Evolutionary conservation across 441 rosid genomes (phyloP), one percentile per base, ranked within the genome.

Genomic region (Theobroma grandiflorum): DNA sequence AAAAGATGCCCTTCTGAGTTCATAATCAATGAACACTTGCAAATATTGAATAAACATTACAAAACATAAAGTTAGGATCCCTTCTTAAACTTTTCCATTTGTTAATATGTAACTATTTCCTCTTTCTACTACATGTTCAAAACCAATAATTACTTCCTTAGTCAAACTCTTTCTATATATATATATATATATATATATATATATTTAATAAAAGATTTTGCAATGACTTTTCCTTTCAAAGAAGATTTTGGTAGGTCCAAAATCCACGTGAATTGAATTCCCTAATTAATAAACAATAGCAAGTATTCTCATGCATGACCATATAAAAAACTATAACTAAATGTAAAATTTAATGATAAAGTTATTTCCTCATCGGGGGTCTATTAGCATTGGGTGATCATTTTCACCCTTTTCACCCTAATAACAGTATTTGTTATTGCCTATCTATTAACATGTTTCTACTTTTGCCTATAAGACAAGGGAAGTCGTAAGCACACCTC

Each of bases 221-320:
- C 37, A 57, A 20, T 45, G 16, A 3, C 38, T 31, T 11, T 26
- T 35, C 18, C 1, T 35, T 35, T 35, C 14, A 1, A 26, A 63
- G 45, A 63, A 63, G 68, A 31, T 63, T 63, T 63, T 18, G n/a
- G 42, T 35, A 43, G 68, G 43, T 15, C 68, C 68, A 63, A 63
- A 33, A 63, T 63, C 43, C n/a, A 63, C 43, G 5, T 63, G 20
- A 67, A 67, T 74, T 18, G 59, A 53, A 53, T 50, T 2, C 16
- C 18, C n/a, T 50, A 50, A 50, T 50, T 50, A 50, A 50, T 0
- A 4, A 50, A 50, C n/a, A 50, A 50, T 50, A 14, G 15, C 18
- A 50, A 50, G 6, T 10, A 50, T 50, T 50, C 55, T 15, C n/a
- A 50, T 50, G 55, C 55, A 50, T 2, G 55, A 14, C 55, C 5